These are phyloP conservation scores for Capsicum baccatum DNA, from an alignment of 257 asterid genomes.

Conservation along the genomic window DNA sequence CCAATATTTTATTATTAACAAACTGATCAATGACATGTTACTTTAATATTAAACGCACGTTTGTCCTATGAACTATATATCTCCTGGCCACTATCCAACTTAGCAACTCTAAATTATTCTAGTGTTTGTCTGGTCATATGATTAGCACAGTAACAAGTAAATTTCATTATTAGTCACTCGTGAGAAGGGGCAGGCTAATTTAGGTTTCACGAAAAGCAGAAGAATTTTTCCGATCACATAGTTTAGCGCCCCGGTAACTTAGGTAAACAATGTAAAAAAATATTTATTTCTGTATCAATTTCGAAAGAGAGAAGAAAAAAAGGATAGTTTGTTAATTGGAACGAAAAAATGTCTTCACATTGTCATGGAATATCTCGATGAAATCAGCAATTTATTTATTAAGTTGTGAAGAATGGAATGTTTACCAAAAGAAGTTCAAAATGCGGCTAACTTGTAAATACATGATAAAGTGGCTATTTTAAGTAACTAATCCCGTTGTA, in stretches of 20 bases:
- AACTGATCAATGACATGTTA: neutral
- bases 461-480: neutral
- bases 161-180: no score
- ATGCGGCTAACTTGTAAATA: neutral
- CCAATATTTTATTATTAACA: neutral
- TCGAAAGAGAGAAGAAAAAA: no score
- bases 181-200: no score
- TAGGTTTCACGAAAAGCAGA: no score
- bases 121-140: neutral
- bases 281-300: no score
- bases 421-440: neutral
- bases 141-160: neutral
- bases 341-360: no score
- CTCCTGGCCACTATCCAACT: neutral
- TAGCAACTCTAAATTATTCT: neutral
- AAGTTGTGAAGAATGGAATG: neutral
- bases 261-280: no score
- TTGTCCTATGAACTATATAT: neutral
- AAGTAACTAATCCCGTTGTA: neutral
- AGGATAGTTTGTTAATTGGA: no score
- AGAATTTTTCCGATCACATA: no score
- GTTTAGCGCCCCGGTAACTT: no score
- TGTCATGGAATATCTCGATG: no score
- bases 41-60: neutral
- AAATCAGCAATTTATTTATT: no score